phyloP scores from a whole-genome alignment of 1,284 basidiomycete species.

The Apiotrichum sp. region DNA sequence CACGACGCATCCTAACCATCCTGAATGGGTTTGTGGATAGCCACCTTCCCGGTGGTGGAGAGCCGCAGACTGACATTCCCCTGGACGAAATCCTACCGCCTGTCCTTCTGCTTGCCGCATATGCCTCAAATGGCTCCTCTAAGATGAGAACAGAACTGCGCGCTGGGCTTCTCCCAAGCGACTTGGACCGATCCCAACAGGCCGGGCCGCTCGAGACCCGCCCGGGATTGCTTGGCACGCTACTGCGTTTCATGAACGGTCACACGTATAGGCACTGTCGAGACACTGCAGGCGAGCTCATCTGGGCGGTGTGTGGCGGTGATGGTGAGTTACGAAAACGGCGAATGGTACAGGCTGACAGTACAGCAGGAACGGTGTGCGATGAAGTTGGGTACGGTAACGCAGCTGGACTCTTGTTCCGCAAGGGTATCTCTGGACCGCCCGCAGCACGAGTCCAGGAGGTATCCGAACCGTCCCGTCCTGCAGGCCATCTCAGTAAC shows the following conservation, averaged over 20 bases:
- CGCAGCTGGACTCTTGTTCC: constrained; percentile 83
- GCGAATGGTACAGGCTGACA: not conserved
- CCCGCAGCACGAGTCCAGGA: constrained; percentile 47
- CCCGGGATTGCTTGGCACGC: constrained; percentile 65
- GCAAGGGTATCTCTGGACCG: constrained; percentile 70
- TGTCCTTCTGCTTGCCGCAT: constrained; percentile 63
- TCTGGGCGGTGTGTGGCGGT: constrained; percentile 71
- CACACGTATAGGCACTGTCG: constrained; percentile 67
- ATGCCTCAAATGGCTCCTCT: constrained; percentile 61
- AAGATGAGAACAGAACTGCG: constrained; percentile 55
- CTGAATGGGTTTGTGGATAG: constrained; percentile 26
- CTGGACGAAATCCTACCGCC: constrained; percentile 73
- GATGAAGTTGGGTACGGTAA: constrained; percentile 83
- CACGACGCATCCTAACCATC: constrained; percentile 22
- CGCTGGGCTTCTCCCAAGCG: constrained; percentile 62
- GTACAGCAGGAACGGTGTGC: constrained; percentile 59
- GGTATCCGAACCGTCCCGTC: constrained; percentile 21
- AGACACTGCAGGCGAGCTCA: constrained; percentile 72
- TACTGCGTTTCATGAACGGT: constrained; percentile 67
- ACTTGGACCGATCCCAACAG: constrained; percentile 62
- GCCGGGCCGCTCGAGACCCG: constrained; percentile 62
- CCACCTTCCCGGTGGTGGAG: constrained; percentile 23
- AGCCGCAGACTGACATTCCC: constrained; percentile 24
- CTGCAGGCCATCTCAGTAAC: not conserved
- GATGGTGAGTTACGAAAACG: constrained; percentile 56